Base-by-base conservation (phyloP, 768 basidiomycete genomes). In the Auriculariales sp. region DNA sequence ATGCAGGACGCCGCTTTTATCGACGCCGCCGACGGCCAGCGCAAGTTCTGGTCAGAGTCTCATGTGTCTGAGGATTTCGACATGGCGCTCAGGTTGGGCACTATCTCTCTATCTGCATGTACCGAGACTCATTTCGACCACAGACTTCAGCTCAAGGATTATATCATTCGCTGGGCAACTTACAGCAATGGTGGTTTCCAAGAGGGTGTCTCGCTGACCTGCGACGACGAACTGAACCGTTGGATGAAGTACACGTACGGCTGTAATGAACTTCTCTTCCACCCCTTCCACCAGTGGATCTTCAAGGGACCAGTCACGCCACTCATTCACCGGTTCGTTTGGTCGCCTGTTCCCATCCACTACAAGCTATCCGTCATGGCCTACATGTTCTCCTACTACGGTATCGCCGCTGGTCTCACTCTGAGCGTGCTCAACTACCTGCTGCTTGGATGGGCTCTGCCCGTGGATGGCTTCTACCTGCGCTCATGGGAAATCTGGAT, bases 11-110 rank as follows among this genome's bases (percentile, higher is more conserved):
- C 86, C 0, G 76, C 83, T 17, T 84, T 84, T 52, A 60, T 81
- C 39, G 85, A 91, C 58, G 60, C 68, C 3, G 75, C 65, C 3
- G 83, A 85, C 58, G 76, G 74, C 2, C 58, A 75, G 30, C 73
- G 65, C 62, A 86, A 85, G 68, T 77, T 87, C 49, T 90, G 87
- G 87, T 84, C 81, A 0, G 87, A 90, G 65, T 65, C 67, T 28
- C 88, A 86, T 59, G 85, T 83, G 0, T 84, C 81, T 10, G 87
- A 90, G 59, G 86, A 86, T 60, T 88, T 87, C 55, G 83, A 85
- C 58, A 83, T 88, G 77, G 82, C 84, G 0, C 62, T 83, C 24
- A 71, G 82, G 6, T 66, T 87, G n/a, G 74, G 88, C 58, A 68
- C 83, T 54, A n/a, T n/a, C n/a, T n/a, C n/a, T n/a, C n/a, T n/a